A percentile compares a stretch with the other conserved stretches of the same genome.
Evolutionary conservation across 2,329 filamentous ascomycete genomes (phyloP).

Genomic region (Corynespora cassiicola): DNA sequence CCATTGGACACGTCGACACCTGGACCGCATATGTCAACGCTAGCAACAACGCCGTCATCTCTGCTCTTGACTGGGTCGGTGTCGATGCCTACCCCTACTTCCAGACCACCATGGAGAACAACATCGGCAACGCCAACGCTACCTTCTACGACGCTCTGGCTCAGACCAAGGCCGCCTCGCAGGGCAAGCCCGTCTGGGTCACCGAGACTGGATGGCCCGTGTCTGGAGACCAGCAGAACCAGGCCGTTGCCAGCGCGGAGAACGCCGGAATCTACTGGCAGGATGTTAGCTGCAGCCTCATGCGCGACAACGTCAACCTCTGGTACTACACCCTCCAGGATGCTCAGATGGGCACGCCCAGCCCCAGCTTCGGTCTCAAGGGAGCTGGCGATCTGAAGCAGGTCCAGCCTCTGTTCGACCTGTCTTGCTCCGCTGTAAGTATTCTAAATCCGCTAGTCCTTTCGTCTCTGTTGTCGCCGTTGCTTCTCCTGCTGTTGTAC

Average conservation of each 20-base stretch:
- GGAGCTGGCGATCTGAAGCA: slow-evolving; percentile 48
- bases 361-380: slow-evolving; percentile 75
- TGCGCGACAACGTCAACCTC: slow-evolving; percentile 62
- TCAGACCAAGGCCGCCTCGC: slow-evolving; percentile 63
- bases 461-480: slow-evolving; percentile 22
- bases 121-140: slow-evolving; percentile 66
- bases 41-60: slow-evolving; percentile 73
- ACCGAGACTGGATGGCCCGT: slow-evolving; percentile 91
- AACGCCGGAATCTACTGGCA: slow-evolving; percentile 86
- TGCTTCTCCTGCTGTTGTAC: slow-evolving; percentile 26
- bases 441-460: slow-evolving; percentile 22
- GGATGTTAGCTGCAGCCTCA: slow-evolving; percentile 73
- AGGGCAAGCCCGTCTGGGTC: slow-evolving; percentile 79
- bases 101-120: slow-evolving; percentile 64
- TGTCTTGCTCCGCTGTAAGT: slow-evolving; percentile 45
- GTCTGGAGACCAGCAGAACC: slow-evolving; percentile 66
- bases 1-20: slow-evolving; percentile 86
- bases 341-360: slow-evolving; percentile 62
- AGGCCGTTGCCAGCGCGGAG: slow-evolving; percentile 65
- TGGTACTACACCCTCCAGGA: slow-evolving; percentile 82
- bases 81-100: slow-evolving; percentile 88
- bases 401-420: slow-evolving; percentile 40
- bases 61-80: slow-evolving; percentile 78
- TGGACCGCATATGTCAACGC: slow-evolving; percentile 75
- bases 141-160: slow-evolving; percentile 74